Conservation (phyloP, 495 filamentous ascomycete genomes). For the Trichoderma virens region DNA sequence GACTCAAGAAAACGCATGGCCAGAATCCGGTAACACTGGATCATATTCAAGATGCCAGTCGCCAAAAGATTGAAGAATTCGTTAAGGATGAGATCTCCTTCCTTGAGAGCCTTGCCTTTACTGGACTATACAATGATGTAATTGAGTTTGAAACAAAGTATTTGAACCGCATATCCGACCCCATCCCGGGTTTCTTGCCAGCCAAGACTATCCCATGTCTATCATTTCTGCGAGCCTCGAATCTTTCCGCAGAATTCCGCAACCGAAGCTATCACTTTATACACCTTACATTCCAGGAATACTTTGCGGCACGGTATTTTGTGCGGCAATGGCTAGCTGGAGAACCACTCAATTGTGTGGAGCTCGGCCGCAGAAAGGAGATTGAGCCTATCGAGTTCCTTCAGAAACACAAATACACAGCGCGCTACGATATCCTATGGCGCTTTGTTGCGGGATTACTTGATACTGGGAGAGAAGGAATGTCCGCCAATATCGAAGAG, state of each 20-base stretch:
- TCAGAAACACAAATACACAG: slow-evolving; percentile 30
- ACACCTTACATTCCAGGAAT: slow-evolving; percentile 36
- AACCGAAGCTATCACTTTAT: slow-evolving; percentile 33
- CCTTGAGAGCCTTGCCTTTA: slow-evolving; percentile 32
- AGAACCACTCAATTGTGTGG: background rate
- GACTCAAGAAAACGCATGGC: slow-evolving; percentile 25
- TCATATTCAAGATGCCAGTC: background rate
- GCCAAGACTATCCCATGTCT: slow-evolving; percentile 18
- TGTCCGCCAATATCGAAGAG: too few species aligned
- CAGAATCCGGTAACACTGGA: slow-evolving; percentile 9
- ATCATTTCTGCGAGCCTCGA: slow-evolving; percentile 29
- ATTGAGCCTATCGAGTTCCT: slow-evolving; percentile 22
- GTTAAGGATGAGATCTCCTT: slow-evolving; percentile 21
- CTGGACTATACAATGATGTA: slow-evolving; percentile 27
- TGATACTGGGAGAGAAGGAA: slow-evolving; percentile 12
- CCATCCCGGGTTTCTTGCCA: slow-evolving; percentile 12
- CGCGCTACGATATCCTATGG: slow-evolving; percentile 36
- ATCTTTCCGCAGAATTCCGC: slow-evolving; percentile 13
- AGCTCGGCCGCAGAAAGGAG: background rate
- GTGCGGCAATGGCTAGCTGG: slow-evolving; percentile 26
- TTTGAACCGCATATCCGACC: slow-evolving; percentile 17
- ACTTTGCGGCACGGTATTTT: slow-evolving; percentile 37
- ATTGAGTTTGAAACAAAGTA: slow-evolving; percentile 28
- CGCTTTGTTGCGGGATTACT: slow-evolving; percentile 38
- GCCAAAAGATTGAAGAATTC: slow-evolving; percentile 14